Percentiles rank a stretch among this genome's conserved stretches.
phyloP scores from a whole-genome alignment of 2,329 filamentous ascomycete genomes.

The Penicillium concentricum region DNA sequence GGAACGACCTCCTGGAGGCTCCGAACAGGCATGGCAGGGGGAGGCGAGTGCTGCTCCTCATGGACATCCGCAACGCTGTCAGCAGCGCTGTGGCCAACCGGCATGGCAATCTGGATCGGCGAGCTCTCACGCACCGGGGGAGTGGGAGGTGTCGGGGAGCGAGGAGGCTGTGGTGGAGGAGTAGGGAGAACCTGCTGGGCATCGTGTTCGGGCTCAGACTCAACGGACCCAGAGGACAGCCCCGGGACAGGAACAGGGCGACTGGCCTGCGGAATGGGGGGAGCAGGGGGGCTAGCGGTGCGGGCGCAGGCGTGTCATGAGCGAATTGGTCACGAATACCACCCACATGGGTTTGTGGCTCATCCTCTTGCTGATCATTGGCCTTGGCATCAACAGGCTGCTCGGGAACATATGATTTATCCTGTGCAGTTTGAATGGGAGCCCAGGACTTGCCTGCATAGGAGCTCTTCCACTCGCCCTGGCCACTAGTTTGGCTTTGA shows the following conservation, averaged over 20 bases:
- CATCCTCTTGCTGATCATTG: conserved; percentile 52
- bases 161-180: conserved; percentile 49
- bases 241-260: conserved; percentile 76
- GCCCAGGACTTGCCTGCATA: conserved; percentile 90
- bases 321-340: conserved; percentile 82
- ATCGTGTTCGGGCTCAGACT: conserved; percentile 49
- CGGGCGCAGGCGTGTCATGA: conserved; percentile 55
- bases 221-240: conserved; percentile 60
- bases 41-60: conserved; percentile 43
- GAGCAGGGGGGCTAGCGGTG: conserved; percentile 34
- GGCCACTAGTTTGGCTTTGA: conserved; percentile 68
- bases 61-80: conserved; percentile 46
- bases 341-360: conserved; percentile 64
- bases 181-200: conserved; percentile 34
- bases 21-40: conserved; percentile 57
- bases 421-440: conserved; percentile 70
- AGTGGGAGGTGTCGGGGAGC: conserved; percentile 51
- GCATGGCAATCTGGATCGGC: conserved; percentile 82
- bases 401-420: conserved; percentile 57
- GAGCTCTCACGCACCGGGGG: conserved; percentile 59
- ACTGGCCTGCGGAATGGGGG: conserved; percentile 63
- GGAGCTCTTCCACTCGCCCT: conserved; percentile 81
- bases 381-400: conserved; percentile 64
- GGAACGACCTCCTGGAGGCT: conserved; percentile 64
- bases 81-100: conserved; percentile 65